Evolutionary conservation across 2,329 filamentous ascomycete species (phyloP), one percentile per base, ranked within the genome.

Genomic region (Sporothrix schenckii): DNA sequence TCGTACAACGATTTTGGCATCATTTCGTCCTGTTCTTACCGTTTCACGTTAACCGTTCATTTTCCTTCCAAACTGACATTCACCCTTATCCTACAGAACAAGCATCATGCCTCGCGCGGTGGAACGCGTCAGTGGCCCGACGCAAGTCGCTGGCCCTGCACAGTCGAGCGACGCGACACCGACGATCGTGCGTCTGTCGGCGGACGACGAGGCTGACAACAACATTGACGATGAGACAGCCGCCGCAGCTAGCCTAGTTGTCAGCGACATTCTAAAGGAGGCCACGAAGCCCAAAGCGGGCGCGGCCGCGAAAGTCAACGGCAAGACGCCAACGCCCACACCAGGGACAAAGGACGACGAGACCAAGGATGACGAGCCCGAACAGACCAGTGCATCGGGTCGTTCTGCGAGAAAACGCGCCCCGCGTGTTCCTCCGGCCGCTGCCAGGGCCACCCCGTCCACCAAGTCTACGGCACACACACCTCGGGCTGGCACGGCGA

Each of bases 211-310:
- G 19, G 54, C 68, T 50, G 47, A 63, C 11, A 56, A 66, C n/a
- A 41, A 16, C 16, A 41, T 44, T 10, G 68, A 68, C 34, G 63
- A 60, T 1, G 54, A 66, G 14, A 53, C 52, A 6, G 71, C 61
- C 11, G 66, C 54, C 4, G 66, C 66, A 2, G 66, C 71, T 11
- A 67, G 53, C 52, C 53, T 72, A 4, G 52, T 70, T 10, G 58
- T 69, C 5, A 71, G 70, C 58, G 70, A 71, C 21, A 44, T 71
- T 4, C 56, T 71, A 19, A 68, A 39, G 39, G 49, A 61, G 16
- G 69, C 50, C 2, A 34, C 50, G 4, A 65, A 65, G 56, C 14
- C 56, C 24, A 71, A 47, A 10, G 34, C 56, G n/a, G 27, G 39
- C 21, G 21, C 50, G 39, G 21, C 39, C 39, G 49, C 60, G 21